Conservation (phyloP, 768 basidiomycete species). For the Boletus speciosus region DNA sequence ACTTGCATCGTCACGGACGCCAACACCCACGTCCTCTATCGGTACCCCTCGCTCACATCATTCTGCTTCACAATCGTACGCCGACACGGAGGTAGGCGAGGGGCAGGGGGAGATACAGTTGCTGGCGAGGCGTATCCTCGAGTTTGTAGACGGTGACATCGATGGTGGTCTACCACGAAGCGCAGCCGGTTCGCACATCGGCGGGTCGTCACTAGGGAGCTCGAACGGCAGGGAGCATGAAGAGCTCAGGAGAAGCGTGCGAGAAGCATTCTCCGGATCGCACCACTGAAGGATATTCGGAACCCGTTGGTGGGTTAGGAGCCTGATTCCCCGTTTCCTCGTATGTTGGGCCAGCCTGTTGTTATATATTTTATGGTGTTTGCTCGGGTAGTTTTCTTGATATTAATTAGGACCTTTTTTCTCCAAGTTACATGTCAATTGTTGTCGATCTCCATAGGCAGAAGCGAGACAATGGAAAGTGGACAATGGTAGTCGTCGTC, state of each 20-base stretch:
- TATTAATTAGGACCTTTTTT: neutral
- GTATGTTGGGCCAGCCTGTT: conserved; percentile 5
- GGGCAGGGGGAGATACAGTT: conserved; percentile 90
- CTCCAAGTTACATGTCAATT: neutral
- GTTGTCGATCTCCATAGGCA: neutral
- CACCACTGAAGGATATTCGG: conserved; percentile 32
- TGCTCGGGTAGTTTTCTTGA: conserved; percentile 4
- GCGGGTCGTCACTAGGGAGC: conserved; percentile 65
- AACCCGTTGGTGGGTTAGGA: neutral
- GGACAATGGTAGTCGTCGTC: neutral
- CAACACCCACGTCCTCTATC: conserved; percentile 68
- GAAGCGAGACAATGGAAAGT: neutral
- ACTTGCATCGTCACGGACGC: conserved; percentile 69
- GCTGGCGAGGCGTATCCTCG: conserved; percentile 79
- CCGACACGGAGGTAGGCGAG: conserved; percentile 80
- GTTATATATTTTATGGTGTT: conserved; percentile 12
- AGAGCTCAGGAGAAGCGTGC: conserved; percentile 75
- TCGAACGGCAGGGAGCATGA: conserved; percentile 65
- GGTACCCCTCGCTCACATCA: conserved; percentile 71
- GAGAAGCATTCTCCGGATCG: conserved; percentile 73
- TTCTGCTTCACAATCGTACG: conserved; percentile 67
- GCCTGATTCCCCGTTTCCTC: neutral
- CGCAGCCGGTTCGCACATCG: conserved; percentile 61
- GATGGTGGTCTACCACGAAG: conserved; percentile 61
- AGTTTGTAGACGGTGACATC: conserved; percentile 75